These are phyloP conservation scores for Pilaira anomala DNA, from an alignment of 192 early-diverging fungal species.

Conservation along the genomic window DNA sequence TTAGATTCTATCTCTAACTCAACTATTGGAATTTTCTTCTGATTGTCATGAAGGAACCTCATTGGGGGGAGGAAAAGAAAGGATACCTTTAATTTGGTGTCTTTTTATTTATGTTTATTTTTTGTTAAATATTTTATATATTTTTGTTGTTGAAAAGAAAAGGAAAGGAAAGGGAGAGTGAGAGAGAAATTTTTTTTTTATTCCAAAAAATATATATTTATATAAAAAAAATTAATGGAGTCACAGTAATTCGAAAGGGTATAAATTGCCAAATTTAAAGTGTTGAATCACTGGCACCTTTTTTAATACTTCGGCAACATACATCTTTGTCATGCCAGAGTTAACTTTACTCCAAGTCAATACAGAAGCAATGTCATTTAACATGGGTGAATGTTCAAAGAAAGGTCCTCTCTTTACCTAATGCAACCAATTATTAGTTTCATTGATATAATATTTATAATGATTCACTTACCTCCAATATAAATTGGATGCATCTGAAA, in stretches of 20 bases:
- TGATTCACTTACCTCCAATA: slow-evolving; percentile 60
- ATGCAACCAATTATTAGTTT: not conserved
- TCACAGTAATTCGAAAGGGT: slow-evolving; percentile 55
- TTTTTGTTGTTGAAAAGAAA: not conserved
- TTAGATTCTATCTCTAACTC: slow-evolving; percentile 3
- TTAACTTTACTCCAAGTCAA: slow-evolving; percentile 90
- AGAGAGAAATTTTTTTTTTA: not conserved
- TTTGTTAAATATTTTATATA: not conserved
- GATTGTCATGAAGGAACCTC: too few relatives aligned
- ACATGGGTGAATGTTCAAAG: slow-evolving; percentile 88
- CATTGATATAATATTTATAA: not conserved
- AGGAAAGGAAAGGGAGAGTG: not conserved
- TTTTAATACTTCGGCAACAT: slow-evolving; percentile 81
- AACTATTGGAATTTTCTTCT: not conserved
- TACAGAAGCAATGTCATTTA: slow-evolving; percentile 89
- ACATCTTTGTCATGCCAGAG: slow-evolving; percentile 92
- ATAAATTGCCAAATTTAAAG: slow-evolving; percentile 82
- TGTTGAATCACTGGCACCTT: slow-evolving; percentile 98
- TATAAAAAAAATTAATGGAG: too few relatives aligned
- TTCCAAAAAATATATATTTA: too few relatives aligned
- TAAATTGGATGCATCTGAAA: slow-evolving; percentile 79
- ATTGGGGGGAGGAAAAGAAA: too few relatives aligned
- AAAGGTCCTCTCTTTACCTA: slow-evolving; percentile 59
- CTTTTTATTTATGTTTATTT: not conserved
- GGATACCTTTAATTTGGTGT: not conserved